phyloP scores from a whole-genome alignment of 2,329 filamentous ascomycete genomes.

The Arthrobotrys entomopaga region DNA sequence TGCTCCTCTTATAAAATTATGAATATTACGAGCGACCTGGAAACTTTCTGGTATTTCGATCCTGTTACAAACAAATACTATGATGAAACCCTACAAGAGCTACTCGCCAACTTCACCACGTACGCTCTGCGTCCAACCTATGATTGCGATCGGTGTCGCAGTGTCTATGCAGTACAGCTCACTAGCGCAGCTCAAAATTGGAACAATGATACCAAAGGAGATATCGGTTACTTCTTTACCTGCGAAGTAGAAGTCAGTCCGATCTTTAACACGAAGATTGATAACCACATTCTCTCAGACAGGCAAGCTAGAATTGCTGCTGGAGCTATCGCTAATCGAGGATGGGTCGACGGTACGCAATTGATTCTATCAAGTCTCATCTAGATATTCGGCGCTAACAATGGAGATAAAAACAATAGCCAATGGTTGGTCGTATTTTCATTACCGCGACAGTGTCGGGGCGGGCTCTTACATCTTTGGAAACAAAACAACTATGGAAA shows the following conservation, averaged over 20 bases:
- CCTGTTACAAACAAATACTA: background rate
- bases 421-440: conserved; percentile 25
- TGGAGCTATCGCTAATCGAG: conserved; percentile 19
- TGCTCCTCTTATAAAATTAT: conserved; percentile 14
- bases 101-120: conserved; percentile 18
- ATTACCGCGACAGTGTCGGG: conserved; percentile 20
- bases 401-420: background rate
- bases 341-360: conserved; percentile 20
- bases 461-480: conserved; percentile 14
- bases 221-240: conserved; percentile 18
- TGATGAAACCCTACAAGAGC: conserved; percentile 6
- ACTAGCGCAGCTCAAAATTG: conserved; percentile 14
- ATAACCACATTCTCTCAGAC: conserved; percentile 24
- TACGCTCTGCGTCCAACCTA: background rate
- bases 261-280: conserved; percentile 15
- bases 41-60: conserved; percentile 11
- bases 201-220: conserved; percentile 3
- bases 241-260: conserved; percentile 15
- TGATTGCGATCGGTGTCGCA: conserved; percentile 11
- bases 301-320: conserved; percentile 23
- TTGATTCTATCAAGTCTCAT: background rate
- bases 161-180: conserved; percentile 16
- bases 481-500: conserved; percentile 19
- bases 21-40: conserved; percentile 10
- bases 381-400: background rate